Percentiles rank a stretch among this genome's conserved stretches.
These are phyloP conservation scores for Penicillium subrubescens DNA, from an alignment of 495 filamentous ascomycete species.

Conservation along the genomic window DNA sequence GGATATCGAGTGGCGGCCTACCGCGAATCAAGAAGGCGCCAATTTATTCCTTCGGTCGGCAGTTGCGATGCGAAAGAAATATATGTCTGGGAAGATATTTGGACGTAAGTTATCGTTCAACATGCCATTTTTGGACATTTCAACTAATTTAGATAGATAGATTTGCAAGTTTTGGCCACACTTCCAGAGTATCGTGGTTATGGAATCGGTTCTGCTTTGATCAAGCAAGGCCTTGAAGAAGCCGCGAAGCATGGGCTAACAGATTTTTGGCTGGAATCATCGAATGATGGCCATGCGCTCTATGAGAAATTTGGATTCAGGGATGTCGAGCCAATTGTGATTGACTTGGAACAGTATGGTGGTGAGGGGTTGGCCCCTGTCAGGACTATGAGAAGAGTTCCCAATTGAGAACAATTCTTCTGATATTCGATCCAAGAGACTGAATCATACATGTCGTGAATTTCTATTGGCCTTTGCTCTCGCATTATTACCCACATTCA, in stretches of 20 bases:
- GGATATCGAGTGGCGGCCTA: conserved; percentile 11
- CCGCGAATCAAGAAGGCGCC: background rate
- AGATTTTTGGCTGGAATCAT: conserved; percentile 16
- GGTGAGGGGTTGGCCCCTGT: background rate
- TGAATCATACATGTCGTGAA: too few relatives aligned
- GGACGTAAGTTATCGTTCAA: conserved; percentile 6
- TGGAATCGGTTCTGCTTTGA: conserved; percentile 11
- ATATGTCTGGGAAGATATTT: conserved; percentile 15
- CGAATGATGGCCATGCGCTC: conserved; percentile 13
- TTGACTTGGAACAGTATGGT: conserved; percentile 13
- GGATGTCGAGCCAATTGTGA: conserved; percentile 8
- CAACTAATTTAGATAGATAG: background rate
- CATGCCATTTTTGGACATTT: background rate
- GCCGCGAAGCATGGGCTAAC: background rate
- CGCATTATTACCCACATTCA: too few relatives aligned
- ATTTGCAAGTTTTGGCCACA: conserved; percentile 17
- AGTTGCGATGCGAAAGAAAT: conserved; percentile 1
- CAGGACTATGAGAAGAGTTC: conserved; percentile 12
- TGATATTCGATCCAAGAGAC: background rate
- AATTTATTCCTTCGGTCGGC: conserved; percentile 6
- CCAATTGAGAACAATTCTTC: background rate
- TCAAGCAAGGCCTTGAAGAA: conserved; percentile 10
- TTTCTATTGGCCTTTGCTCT: too few relatives aligned
- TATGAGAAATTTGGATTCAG: conserved; percentile 18
- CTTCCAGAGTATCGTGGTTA: conserved; percentile 9